Evolutionary conservation across 768 basidiomycete species (phyloP), one percentile per base, ranked within the genome.

Genomic region (Phlegmacium glaucopus): DNA sequence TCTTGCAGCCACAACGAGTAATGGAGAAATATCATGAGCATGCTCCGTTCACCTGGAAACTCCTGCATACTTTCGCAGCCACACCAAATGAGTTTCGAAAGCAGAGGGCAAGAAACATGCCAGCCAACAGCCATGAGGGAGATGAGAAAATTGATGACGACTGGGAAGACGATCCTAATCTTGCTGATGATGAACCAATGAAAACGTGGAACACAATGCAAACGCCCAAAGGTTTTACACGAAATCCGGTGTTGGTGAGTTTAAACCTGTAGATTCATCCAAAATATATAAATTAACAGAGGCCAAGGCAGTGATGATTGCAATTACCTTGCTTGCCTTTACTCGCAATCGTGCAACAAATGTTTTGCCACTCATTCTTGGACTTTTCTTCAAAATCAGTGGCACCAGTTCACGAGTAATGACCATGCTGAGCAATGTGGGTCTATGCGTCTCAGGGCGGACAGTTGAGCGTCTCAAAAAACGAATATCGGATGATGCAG

Each of bases 401-500:
- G 65, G 66, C 3, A 63, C 66, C 6, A 57, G 64, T 27, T 56
- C 58, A 13, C 61, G 62, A 6, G 58, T 63, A 3, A 51, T 68
- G 16, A 38, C 42, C 12, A 57, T 58, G 45, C 52, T 68, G 9
- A 65, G 61, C 50, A 61, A 63, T 44, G 45, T 56, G 22, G 65
- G 64, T 1, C 42, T 58, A 7, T 62, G 54, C 18, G 59, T 65
- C 7, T 66, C 65, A 3, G 45, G 48, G 0, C 40, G 37, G 9
- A 65, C 62, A 4, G 50, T 61, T 16, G 66, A 66, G 32, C 54
- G 61, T 0, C 48, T 64, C 10, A 66, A 65, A 43, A 56, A 56
- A 42, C 13, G 41, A 18, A 48, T 66, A 4, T 64, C 60, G 4
- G 55, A 61, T 1, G 61, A 65, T 39, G 60, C 61, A 2, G 57